Percentiles rank a stretch among this genome's conserved stretches.
phyloP scores from a whole-genome alignment of 2,329 filamentous ascomycete species.

The Colletotrichum karsti region DNA sequence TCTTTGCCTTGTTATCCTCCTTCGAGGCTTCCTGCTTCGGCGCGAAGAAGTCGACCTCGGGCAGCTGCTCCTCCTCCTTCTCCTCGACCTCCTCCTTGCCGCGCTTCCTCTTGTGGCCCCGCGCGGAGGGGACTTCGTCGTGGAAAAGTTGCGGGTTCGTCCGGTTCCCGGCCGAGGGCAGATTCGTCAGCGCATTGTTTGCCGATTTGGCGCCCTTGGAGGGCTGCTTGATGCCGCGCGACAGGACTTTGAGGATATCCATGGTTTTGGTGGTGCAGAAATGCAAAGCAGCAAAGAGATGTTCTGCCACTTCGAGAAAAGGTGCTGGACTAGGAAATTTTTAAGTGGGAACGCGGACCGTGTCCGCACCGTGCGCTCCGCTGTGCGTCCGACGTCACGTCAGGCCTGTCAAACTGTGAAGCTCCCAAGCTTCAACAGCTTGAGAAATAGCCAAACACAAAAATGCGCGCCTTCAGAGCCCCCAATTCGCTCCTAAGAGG shows the following conservation, averaged over 20 bases:
- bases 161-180: constrained; percentile 72
- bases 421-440: neutral
- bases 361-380: neutral
- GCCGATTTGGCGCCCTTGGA: constrained; percentile 44
- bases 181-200: constrained; percentile 45
- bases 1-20: constrained; percentile 30
- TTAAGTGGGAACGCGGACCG: constrained; percentile 13
- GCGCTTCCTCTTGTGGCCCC: constrained; percentile 66
- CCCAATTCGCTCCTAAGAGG: constrained; percentile 4
- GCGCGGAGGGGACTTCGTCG: constrained; percentile 54
- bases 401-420: neutral
- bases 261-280: constrained; percentile 48
- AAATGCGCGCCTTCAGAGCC: constrained; percentile 2
- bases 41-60: constrained; percentile 68
- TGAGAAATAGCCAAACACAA: neutral
- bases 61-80: constrained; percentile 43
- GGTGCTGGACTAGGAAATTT: constrained; percentile 24
- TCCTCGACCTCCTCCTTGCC: constrained; percentile 42
- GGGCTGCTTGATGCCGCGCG: constrained; percentile 71
- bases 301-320: neutral
- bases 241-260: constrained; percentile 79
- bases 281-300: neutral
- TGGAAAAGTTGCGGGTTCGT: constrained; percentile 77
- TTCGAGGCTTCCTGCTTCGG: constrained; percentile 44
- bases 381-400: neutral